Evolutionary conservation across 768 basidiomycete genomes (phyloP).

Genomic region (Mycena maculata): DNA sequence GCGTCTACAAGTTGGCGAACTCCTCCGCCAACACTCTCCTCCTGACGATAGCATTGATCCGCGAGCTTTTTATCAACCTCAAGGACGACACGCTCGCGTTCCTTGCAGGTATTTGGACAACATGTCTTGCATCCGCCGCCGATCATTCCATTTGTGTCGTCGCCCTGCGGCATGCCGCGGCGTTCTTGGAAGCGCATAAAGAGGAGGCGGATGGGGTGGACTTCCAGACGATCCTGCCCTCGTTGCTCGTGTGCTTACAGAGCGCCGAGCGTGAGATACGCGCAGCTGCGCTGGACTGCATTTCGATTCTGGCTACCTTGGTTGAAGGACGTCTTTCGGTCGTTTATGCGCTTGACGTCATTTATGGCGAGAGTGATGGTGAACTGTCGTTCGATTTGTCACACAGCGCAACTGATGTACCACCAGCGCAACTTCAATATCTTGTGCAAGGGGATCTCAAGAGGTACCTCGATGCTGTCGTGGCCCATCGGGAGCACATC

Average conservation of each 20-base stretch:
- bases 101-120: slow-evolving; percentile 78
- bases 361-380: slow-evolving; percentile 76
- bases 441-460: slow-evolving; percentile 72
- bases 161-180: slow-evolving; percentile 79
- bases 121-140: slow-evolving; percentile 39
- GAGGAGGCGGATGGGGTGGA: slow-evolving; percentile 67
- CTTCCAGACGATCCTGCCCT: slow-evolving; percentile 83
- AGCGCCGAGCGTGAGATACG: slow-evolving; percentile 56
- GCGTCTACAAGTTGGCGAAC: slow-evolving; percentile 76
- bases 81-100: slow-evolving; percentile 82
- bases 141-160: slow-evolving; percentile 55
- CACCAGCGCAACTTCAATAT: slow-evolving; percentile 68
- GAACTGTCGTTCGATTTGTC: slow-evolving; percentile 38
- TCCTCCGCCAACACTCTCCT: slow-evolving; percentile 58
- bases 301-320: slow-evolving; percentile 58
- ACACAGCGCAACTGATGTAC: slow-evolving; percentile 13
- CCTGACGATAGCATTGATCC: slow-evolving; percentile 69
- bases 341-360: slow-evolving; percentile 78
- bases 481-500: slow-evolving; percentile 65
- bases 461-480: slow-evolving; percentile 66
- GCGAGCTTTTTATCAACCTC: slow-evolving; percentile 73
- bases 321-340: slow-evolving; percentile 57
- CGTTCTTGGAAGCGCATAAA: slow-evolving; percentile 83
- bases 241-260: slow-evolving; percentile 72
- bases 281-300: slow-evolving; percentile 65